These are phyloP conservation scores for Fomitopsis serialis DNA, from an alignment of 768 basidiomycete genomes.

Conservation along the genomic window DNA sequence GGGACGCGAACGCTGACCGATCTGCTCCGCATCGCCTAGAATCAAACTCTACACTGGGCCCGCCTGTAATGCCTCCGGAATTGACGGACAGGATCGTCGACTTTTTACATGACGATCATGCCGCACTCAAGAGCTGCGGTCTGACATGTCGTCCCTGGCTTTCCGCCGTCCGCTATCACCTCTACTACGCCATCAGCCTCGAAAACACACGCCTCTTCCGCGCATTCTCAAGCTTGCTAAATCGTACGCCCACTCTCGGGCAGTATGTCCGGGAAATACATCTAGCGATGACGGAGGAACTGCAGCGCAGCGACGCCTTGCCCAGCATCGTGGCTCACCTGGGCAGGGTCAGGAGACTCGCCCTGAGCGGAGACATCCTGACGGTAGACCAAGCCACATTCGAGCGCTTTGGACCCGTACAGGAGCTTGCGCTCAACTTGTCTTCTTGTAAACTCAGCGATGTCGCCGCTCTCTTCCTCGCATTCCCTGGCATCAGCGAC, in stretches of 20 bases:
- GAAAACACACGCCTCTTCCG: neutral
- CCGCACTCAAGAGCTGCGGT: slow-evolving; percentile 1
- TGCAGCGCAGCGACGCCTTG: neutral
- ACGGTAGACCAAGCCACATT: neutral
- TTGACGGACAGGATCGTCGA: slow-evolving; percentile 1
- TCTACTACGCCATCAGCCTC: neutral
- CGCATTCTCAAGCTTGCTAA: neutral
- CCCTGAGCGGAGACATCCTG: neutral
- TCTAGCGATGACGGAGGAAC: neutral
- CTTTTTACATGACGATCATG: neutral
- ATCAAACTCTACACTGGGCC: neutral
- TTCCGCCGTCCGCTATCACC: slow-evolving; percentile 14
- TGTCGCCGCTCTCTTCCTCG: neutral
- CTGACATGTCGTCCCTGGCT: slow-evolving; percentile 18
- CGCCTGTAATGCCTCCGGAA: neutral
- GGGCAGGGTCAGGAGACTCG: neutral
- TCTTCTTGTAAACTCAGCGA: neutral
- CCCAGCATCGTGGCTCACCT: neutral
- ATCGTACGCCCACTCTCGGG: neutral
- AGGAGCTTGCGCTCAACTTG: neutral
- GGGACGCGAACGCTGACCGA: neutral
- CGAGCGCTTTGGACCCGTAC: neutral
- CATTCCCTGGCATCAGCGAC: neutral
- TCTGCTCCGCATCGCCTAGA: neutral
- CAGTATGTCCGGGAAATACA: neutral